phyloP scores from a whole-genome alignment of 257 asterid species.

The Cinchona pubescens region DNA sequence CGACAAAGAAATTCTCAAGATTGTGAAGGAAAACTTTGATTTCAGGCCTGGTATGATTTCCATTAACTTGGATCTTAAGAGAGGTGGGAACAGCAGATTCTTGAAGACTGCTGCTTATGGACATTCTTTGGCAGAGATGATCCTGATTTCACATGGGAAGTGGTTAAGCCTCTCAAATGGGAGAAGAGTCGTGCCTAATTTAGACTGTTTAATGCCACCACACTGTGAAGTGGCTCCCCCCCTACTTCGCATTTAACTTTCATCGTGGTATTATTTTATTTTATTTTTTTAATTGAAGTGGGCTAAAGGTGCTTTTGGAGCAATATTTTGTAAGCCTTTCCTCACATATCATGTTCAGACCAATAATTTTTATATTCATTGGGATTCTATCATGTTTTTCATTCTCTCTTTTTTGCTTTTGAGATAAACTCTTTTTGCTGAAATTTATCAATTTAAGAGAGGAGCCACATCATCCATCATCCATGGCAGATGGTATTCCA shows the following conservation, averaged over 20 bases:
- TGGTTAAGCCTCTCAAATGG: slow-evolving; percentile 44
- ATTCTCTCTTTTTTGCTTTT: background rate
- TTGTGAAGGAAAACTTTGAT: slow-evolving; percentile 44
- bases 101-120: slow-evolving; percentile 43
- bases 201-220: background rate
- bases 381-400: background rate
- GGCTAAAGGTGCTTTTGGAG: background rate
- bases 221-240: no score
- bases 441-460: background rate
- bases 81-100: slow-evolving; percentile 36
- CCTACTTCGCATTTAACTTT: no score
- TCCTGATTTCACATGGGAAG: slow-evolving; percentile 44
- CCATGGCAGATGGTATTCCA: background rate
- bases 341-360: background rate
- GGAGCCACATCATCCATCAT: background rate
- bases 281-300: background rate
- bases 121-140: slow-evolving; percentile 39
- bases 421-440: background rate
- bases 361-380: background rate
- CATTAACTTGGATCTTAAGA: slow-evolving; percentile 36
- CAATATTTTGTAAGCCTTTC: background rate
- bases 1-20: slow-evolving; percentile 35
- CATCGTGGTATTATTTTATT: no score
- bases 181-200: slow-evolving; percentile 30
- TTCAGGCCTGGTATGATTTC: slow-evolving; percentile 47